Percentiles rank a stretch among this genome's conserved stretches.
Conservation (phyloP, 768 basidiomycete species). For the Panus rudis region DNA sequence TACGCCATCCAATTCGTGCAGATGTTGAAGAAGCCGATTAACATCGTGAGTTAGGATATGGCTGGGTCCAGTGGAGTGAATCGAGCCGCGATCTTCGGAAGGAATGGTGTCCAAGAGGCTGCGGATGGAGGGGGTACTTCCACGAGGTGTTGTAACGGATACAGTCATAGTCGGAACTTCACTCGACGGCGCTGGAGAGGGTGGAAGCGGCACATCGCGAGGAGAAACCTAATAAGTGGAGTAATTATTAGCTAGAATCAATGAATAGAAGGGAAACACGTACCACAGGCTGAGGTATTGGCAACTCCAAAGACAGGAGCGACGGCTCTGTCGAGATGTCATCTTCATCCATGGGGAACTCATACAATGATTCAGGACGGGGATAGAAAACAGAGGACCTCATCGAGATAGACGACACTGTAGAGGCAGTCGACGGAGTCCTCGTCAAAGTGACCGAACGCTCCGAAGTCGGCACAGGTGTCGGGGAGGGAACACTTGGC, state of each 20-base stretch:
- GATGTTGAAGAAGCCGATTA: conserved; percentile 41
- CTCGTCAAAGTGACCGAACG: conserved; percentile 11
- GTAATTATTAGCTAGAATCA: conserved; percentile 3
- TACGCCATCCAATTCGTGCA: conserved; percentile 59
- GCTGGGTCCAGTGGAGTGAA: conserved; percentile 22
- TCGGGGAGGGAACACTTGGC: conserved; percentile 25
- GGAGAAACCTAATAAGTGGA: conserved; percentile 22
- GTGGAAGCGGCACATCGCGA: conserved; percentile 23
- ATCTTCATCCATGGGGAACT: conserved; percentile 12
- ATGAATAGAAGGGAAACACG: conserved; percentile 18
- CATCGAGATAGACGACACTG: conserved; percentile 25
- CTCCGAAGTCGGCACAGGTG: conserved; percentile 15
- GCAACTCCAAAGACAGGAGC: conserved; percentile 40
- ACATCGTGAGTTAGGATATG: conserved; percentile 46
- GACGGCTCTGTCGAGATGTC: conserved; percentile 52
- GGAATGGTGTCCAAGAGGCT: conserved; percentile 38
- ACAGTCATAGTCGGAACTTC: conserved; percentile 40
- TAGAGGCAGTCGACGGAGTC: conserved; percentile 24
- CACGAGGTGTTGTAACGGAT: conserved; percentile 43
- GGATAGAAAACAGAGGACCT: conserved; percentile 23
- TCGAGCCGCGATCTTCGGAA: conserved; percentile 19
- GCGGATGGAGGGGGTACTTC: conserved; percentile 41
- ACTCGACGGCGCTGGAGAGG: conserved; percentile 34
- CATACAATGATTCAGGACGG: conserved; percentile 18
- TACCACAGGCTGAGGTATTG: conserved; percentile 27